phyloP scores from a whole-genome alignment of 176 grass and related monocot species.

The Canna indica region DNA sequence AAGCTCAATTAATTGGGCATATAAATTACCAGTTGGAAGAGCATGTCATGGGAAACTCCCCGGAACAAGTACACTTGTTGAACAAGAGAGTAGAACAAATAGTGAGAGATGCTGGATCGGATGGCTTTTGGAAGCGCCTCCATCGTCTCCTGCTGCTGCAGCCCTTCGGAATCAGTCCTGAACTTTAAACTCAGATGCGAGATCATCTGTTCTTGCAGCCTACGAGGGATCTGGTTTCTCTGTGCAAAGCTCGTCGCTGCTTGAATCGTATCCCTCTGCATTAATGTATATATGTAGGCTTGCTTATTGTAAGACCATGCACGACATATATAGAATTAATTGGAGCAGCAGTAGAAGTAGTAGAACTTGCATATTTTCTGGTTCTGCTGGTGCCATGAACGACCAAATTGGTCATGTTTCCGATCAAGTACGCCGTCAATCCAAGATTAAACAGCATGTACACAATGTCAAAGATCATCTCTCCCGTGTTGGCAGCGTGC shows the following conservation, averaged over 20 bases:
- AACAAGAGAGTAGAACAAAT: slow-evolving; percentile 69
- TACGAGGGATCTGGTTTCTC: slow-evolving; percentile 67
- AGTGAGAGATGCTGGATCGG: slow-evolving; percentile 88
- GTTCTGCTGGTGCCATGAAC: slow-evolving; percentile 80
- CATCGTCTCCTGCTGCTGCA: slow-evolving; percentile 92
- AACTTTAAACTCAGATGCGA: slow-evolving; percentile 95
- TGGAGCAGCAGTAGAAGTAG: too few species aligned
- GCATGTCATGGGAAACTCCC: slow-evolving; percentile 68
- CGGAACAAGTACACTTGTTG: slow-evolving; percentile 71
- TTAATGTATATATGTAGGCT: background rate
- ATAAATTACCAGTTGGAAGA: slow-evolving; percentile 75
- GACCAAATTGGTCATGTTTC: slow-evolving; percentile 99
- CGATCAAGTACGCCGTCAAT: slow-evolving; percentile 88
- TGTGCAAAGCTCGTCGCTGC: slow-evolving; percentile 80
- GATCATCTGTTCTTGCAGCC: slow-evolving; percentile 90
- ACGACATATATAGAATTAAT: too few species aligned
- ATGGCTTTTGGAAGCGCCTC: slow-evolving; percentile 91
- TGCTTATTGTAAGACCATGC: too few species aligned
- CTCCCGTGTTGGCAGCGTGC: slow-evolving; percentile 61
- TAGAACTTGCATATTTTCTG: slow-evolving; percentile 67
- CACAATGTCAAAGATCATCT: slow-evolving; percentile 74
- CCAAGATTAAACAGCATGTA: slow-evolving; percentile 99
- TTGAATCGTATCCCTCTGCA: slow-evolving; percentile 92
- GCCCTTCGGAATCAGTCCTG: slow-evolving; percentile 91
- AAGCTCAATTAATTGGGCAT: too few species aligned